A percentile compares a stretch with the other conserved stretches of the same genome.
These are phyloP conservation scores for Postia placenta DNA, from an alignment of 768 basidiomycete species.

Conservation along the genomic window DNA sequence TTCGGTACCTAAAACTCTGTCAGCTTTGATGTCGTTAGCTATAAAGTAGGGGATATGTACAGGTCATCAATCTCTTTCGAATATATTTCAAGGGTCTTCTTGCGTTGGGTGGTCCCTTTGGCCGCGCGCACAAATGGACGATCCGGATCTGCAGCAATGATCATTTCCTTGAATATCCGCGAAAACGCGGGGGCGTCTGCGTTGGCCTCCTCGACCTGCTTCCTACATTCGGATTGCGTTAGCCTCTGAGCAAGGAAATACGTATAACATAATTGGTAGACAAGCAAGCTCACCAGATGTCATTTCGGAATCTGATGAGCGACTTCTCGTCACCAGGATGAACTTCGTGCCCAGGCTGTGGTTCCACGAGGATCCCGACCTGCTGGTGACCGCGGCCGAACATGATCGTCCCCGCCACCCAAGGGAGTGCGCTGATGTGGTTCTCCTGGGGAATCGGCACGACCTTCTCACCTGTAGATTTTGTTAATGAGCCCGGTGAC, in stretches of 20 bases:
- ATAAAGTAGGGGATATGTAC: slow-evolving; percentile 18
- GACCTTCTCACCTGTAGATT: slow-evolving; percentile 27
- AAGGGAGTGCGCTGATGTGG: slow-evolving; percentile 24
- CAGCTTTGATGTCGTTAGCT: background rate
- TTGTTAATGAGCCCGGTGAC: background rate
- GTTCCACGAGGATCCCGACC: slow-evolving; percentile 34
- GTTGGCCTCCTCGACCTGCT: slow-evolving; percentile 22
- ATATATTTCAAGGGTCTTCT: slow-evolving; percentile 34
- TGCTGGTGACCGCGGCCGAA: slow-evolving; percentile 34
- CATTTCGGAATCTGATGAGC: slow-evolving; percentile 25
- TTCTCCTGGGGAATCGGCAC: slow-evolving; percentile 17
- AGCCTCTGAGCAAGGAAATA: too few species aligned
- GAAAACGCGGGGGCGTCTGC: slow-evolving; percentile 19
- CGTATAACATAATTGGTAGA: background rate
- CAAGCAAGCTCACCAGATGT: slow-evolving; percentile 24
- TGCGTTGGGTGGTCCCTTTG: slow-evolving; percentile 42
- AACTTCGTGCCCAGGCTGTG: slow-evolving; percentile 20
- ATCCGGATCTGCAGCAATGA: slow-evolving; percentile 33
- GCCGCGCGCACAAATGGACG: slow-evolving; percentile 40
- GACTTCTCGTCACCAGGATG: slow-evolving; percentile 21
- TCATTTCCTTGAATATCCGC: slow-evolving; percentile 45
- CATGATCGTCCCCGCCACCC: slow-evolving; percentile 27
- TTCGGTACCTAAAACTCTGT: slow-evolving; percentile 7
- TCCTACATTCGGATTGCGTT: slow-evolving; percentile 24
- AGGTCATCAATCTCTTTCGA: slow-evolving; percentile 39